phyloP scores from a whole-genome alignment of 2,329 filamentous ascomycete species.

The Fusarium nisikadoi region DNA sequence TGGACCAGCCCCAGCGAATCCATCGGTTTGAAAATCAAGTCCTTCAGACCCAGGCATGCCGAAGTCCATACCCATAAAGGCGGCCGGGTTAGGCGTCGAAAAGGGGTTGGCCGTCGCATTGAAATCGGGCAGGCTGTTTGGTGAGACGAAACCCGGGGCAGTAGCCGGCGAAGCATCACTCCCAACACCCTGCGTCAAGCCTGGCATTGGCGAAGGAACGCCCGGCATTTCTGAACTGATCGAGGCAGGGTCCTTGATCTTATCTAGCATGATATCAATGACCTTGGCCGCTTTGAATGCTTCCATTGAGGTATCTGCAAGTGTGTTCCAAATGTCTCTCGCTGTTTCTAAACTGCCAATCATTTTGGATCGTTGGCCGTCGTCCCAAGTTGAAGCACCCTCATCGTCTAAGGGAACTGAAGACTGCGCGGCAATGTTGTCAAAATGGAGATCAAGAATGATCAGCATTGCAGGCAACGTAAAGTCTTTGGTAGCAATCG shows the following conservation, averaged over 20 bases:
- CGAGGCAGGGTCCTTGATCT: conserved; percentile 63
- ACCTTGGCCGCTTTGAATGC: conserved; percentile 87
- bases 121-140: conserved; percentile 44
- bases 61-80: conserved; percentile 59
- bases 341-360: conserved; percentile 77
- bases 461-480: conserved; percentile 87
- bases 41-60: conserved; percentile 48
- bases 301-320: conserved; percentile 84
- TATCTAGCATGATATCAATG: conserved; percentile 85
- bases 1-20: conserved; percentile 42
- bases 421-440: conserved; percentile 60
- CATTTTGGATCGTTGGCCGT: conserved; percentile 77
- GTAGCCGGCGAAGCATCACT: conserved; percentile 49
- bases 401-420: conserved; percentile 54
- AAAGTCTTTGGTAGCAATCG: conserved; percentile 85
- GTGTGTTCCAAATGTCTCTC: conserved; percentile 80
- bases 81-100: conserved; percentile 51
- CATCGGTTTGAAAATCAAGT: conserved; percentile 47
- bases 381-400: conserved; percentile 65
- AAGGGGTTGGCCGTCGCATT: conserved; percentile 45
- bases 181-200: conserved; percentile 52
- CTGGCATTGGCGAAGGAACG: conserved; percentile 37
- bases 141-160: conserved; percentile 40
- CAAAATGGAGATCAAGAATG: conserved; percentile 82
- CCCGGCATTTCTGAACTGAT: conserved; percentile 16